Percentiles rank a stretch among this genome's conserved stretches.
Conservation (phyloP, 2,329 filamentous ascomycete species). For the Paraphoma chrysanthemicola region DNA sequence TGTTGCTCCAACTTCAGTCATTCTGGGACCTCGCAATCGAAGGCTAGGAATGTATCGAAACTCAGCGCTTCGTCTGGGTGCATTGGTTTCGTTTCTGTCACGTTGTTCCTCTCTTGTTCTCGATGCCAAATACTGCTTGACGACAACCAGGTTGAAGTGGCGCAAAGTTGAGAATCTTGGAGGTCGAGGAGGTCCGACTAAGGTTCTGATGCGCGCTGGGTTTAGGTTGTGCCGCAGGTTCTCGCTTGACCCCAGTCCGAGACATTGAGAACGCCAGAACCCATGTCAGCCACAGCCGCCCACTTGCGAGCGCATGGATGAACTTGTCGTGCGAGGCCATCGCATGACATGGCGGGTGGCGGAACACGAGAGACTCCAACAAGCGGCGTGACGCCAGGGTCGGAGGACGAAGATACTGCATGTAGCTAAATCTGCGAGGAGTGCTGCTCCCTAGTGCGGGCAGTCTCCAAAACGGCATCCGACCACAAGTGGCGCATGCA, state of each 20-base stretch:
- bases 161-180: conserved; percentile 23
- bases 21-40: neutral
- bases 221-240: conserved; percentile 38
- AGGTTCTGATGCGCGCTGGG: conserved; percentile 38
- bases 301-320: conserved; percentile 11
- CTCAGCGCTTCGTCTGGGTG: conserved; percentile 25
- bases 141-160: conserved; percentile 16
- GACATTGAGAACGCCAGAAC: conserved; percentile 30
- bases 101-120: conserved; percentile 16
- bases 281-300: conserved; percentile 21
- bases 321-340: conserved; percentile 4
- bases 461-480: neutral
- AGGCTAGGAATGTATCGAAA: neutral
- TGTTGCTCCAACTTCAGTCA: neutral
- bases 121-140: conserved; percentile 17
- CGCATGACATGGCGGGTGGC: conserved; percentile 18
- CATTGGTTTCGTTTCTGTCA: conserved; percentile 36
- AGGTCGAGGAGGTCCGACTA: conserved; percentile 29
- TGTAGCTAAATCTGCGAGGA: neutral
- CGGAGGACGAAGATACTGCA: neutral
- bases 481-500: conserved; percentile 1
- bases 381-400: conserved; percentile 3
- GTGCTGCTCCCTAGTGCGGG: neutral
- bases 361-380: neutral
- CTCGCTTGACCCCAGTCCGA: conserved; percentile 35